phyloP scores from a whole-genome alignment of 1,284 basidiomycete genomes.

The Fomitopsis schrenkii region DNA sequence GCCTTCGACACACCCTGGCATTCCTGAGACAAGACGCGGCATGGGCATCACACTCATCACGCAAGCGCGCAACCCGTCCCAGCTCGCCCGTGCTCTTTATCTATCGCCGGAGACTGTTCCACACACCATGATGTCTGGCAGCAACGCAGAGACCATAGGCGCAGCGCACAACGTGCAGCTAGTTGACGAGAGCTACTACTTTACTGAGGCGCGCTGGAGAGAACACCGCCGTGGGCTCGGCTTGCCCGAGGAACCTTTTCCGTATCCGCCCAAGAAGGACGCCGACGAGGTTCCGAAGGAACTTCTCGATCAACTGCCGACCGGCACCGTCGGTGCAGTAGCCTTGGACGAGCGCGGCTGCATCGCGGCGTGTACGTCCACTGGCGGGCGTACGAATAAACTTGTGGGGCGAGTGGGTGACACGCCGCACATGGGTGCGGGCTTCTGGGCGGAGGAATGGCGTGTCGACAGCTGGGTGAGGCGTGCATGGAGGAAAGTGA shows the following conservation, averaged over 20 bases:
- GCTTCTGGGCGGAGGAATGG: slow-evolving; percentile 85
- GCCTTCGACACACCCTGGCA: slow-evolving; percentile 55
- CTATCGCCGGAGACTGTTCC: slow-evolving; percentile 54
- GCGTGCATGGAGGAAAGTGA: slow-evolving; percentile 37
- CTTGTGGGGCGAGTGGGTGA: slow-evolving; percentile 78
- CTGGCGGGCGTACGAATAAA: slow-evolving; percentile 81
- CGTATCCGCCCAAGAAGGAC: slow-evolving; percentile 27
- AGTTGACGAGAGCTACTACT: slow-evolving; percentile 75
- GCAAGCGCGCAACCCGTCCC: slow-evolving; percentile 68
- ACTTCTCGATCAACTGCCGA: slow-evolving; percentile 59
- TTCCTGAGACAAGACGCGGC: slow-evolving; percentile 57
- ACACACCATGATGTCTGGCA: slow-evolving; percentile 70
- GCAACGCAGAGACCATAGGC: slow-evolving; percentile 57
- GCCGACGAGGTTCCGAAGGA: slow-evolving; percentile 17
- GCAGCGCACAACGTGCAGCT: slow-evolving; percentile 48
- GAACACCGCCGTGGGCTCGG: slow-evolving; percentile 71
- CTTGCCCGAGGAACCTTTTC: slow-evolving; percentile 60
- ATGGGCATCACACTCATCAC: slow-evolving; percentile 64
- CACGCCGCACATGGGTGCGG: slow-evolving; percentile 73
- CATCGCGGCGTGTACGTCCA: slow-evolving; percentile 71
- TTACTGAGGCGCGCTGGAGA: slow-evolving; percentile 67
- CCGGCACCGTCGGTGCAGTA: slow-evolving; percentile 80
- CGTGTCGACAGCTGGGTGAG: slow-evolving; percentile 32
- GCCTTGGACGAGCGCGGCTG: slow-evolving; percentile 73
- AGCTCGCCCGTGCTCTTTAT: slow-evolving; percentile 67